Evolutionary conservation across 345 rosid species (phyloP), one percentile per base, ranked within the genome.

Genomic region (Adansonia digitata): DNA sequence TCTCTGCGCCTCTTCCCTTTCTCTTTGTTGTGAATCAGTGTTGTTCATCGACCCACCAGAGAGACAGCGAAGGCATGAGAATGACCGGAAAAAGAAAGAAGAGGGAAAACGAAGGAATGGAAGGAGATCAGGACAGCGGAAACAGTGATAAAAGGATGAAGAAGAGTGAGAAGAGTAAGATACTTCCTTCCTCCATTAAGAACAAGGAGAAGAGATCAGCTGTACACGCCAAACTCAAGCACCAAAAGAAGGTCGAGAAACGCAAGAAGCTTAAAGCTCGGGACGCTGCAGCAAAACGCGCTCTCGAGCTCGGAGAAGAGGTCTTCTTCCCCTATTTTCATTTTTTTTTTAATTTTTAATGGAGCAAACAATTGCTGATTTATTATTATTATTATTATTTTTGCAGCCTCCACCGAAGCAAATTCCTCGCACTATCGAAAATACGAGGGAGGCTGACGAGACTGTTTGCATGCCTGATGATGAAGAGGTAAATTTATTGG

Each of bases 251-350:
- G 84, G 20, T 91, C 39, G 99, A 94, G 82, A 93, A 93, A 77
- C 93, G 90, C 66, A 95, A 93, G 90, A 90, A 90, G 83, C 75
- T 85, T 60, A 93, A 86, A 57, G 89, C 88, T 22, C 96, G 97
- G 1, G 96, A 88, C 5, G 97, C 96, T 13, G 87, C 89, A 22
- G 94, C 82, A 77, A 91, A 93, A 75, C 88, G 75, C 27, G 94
- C 99, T 62, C 77, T 93, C 13, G 97, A 91, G 82, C 97, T 95
- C 59, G 99, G 99, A 15, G 94, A 93, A 70, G 98, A 95, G 97
- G 98, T 94, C 35, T 2, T 45, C 37, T 1, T 29, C 17, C 51
- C 22, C 37, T 22, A 9, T 46, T 29, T 46, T 27, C 56, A 24
- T 56, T 61, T 39, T 1, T 42, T 31, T 56, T 18, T 70, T 42